A percentile compares a stretch with the other conserved stretches of the same genome.
These are phyloP conservation scores for Hypoxylon fuscum DNA, from an alignment of 495 filamentous ascomycete genomes.

Conservation along the genomic window DNA sequence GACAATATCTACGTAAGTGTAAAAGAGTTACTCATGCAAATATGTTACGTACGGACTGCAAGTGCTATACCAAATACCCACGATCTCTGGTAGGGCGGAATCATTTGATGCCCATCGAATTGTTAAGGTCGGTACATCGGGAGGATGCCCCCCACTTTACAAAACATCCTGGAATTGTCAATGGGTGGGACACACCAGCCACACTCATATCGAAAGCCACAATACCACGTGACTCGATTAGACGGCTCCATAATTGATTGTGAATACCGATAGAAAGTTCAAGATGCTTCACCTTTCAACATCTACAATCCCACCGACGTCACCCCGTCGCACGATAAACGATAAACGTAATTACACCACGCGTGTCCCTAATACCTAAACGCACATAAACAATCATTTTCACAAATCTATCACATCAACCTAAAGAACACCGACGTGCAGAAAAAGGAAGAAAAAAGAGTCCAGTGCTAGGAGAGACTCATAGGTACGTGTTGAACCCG, in stretches of 20 bases:
- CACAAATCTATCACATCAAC: no score
- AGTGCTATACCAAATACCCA: no score
- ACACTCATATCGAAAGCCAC: no score
- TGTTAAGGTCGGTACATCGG: no score
- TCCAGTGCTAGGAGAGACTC: constrained; percentile 50
- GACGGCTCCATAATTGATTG: neutral
- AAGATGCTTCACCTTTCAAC: neutral
- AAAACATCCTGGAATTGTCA: no score
- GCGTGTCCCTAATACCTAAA: neutral
- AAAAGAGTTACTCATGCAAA: neutral
- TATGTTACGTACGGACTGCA: no score
- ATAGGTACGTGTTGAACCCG: constrained; percentile 59
- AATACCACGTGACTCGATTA: no score
- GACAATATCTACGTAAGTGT: neutral
- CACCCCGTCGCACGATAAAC: constrained; percentile 1
- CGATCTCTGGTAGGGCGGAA: no score
- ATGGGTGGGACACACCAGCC: no score
- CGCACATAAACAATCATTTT: no score
- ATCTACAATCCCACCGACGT: neutral
- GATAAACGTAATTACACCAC: neutral
- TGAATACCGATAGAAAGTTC: neutral
- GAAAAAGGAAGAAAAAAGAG: constrained; percentile 11
- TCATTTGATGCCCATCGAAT: no score
- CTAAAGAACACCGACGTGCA: neutral
- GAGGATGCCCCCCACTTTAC: no score